Conservation (phyloP, 352 stramenopile genomes). For the Globisporangium echinulatum region DNA sequence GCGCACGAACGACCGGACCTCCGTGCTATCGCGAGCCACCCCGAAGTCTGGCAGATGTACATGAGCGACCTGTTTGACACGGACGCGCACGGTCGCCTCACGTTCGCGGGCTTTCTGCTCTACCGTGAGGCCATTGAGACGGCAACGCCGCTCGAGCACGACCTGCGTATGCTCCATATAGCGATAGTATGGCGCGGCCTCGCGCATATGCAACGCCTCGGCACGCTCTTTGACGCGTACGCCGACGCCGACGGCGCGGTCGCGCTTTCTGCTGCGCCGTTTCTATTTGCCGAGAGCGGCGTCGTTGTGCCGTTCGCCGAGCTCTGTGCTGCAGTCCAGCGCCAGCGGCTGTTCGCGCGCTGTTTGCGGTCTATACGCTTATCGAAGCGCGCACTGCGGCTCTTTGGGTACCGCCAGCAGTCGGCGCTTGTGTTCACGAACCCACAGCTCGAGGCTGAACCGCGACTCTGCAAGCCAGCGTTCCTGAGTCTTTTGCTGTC, state of each 20-base stretch:
- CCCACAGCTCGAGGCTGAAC: conserved; percentile 27
- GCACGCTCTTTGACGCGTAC: conserved; percentile 42
- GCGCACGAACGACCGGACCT: conserved; percentile 16
- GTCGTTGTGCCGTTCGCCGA: conserved; percentile 23
- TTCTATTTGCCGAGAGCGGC: conserved; percentile 44
- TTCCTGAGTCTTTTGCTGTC: conserved; percentile 48
- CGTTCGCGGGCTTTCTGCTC: conserved; percentile 50
- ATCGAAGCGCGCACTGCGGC: conserved; percentile 40
- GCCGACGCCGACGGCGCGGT: conserved; percentile 28
- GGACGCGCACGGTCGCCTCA: conserved; percentile 30
- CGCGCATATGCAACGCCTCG: conserved; percentile 14
- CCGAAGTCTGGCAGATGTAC: conserved; percentile 60
- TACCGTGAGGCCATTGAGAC: conserved; percentile 49
- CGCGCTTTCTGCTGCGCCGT: conserved; percentile 30
- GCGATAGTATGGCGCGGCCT: conserved; percentile 32
- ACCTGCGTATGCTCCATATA: conserved; percentile 38
- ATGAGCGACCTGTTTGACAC: conserved; percentile 50
- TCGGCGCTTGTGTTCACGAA: conserved; percentile 31
- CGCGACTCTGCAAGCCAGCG: conserved; percentile 34
- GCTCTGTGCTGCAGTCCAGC: conserved; percentile 29
- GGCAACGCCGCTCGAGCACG: conserved; percentile 23
- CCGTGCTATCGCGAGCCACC: conserved; percentile 23
- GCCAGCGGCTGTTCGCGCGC: conserved; percentile 26
- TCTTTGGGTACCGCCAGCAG: conserved; percentile 67
- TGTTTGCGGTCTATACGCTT: conserved; percentile 38